Percentiles rank a stretch among this genome's conserved stretches.
phyloP scores from a whole-genome alignment of 169 alveolate species.

The Cryptosporidium sp. region DNA sequence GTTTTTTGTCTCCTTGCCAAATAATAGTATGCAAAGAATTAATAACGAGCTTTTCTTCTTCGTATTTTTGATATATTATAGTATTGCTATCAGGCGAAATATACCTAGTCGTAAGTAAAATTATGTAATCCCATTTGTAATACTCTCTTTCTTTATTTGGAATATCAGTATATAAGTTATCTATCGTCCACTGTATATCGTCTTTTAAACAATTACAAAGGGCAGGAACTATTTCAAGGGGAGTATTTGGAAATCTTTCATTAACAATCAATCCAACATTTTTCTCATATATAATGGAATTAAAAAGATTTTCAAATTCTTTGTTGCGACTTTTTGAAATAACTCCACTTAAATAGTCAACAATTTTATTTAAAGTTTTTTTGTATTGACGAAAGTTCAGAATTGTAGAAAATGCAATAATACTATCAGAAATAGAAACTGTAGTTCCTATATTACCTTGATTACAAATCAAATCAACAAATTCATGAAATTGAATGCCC shows the following conservation, averaged over 20 bases:
- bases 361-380: slow-evolving; percentile 2
- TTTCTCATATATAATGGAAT: slow-evolving; percentile 28
- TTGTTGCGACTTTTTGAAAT: background rate
- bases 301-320: slow-evolving; percentile 28
- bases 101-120: slow-evolving; percentile 27
- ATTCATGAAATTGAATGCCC: slow-evolving; percentile 29
- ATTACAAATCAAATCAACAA: slow-evolving; percentile 69
- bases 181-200: slow-evolving; percentile 52
- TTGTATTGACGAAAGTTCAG: slow-evolving; percentile 53
- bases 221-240: slow-evolving; percentile 48
- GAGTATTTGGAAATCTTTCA: slow-evolving; percentile 43
- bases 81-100: slow-evolving; percentile 11
- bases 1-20: slow-evolving; percentile 50
- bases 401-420: slow-evolving; percentile 59
- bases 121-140: slow-evolving; percentile 56
- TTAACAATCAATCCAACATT: slow-evolving; percentile 59
- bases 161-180: slow-evolving; percentile 23
- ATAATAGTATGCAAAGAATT: slow-evolving; percentile 29
- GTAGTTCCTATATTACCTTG: slow-evolving; percentile 76
- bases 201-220: slow-evolving; percentile 44
- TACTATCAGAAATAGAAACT: slow-evolving; percentile 33
- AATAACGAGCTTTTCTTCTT: slow-evolving; percentile 39
- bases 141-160: slow-evolving; percentile 55
- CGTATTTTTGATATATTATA: slow-evolving; percentile 24
- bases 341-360: background rate